phyloP scores from a whole-genome alignment of 192 early-diverging fungal genomes.

The Physocladia obscura region DNA sequence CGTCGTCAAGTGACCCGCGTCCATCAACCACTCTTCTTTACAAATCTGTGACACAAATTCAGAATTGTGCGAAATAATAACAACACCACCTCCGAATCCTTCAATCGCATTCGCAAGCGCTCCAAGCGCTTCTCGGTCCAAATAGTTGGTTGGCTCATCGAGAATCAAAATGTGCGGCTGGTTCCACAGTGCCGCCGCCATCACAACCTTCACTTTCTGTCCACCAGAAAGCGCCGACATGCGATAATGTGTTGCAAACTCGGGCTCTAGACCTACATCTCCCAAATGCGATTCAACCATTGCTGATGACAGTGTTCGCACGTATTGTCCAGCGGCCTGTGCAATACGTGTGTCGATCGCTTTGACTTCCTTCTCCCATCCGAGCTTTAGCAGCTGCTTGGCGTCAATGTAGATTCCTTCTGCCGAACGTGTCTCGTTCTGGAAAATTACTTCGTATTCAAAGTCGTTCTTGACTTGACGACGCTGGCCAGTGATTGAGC shows the following conservation, averaged over 20 bases:
- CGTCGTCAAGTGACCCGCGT: slow-evolving; percentile 57
- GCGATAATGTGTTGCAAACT: slow-evolving; percentile 75
- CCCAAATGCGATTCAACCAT: slow-evolving; percentile 68
- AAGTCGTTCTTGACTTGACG: slow-evolving; percentile 76
- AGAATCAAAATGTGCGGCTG: slow-evolving; percentile 81
- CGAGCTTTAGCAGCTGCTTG: slow-evolving; percentile 48
- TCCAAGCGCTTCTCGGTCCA: slow-evolving; percentile 77
- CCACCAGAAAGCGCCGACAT: slow-evolving; percentile 78
- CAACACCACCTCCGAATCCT: slow-evolving; percentile 76
- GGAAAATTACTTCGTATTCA: slow-evolving; percentile 82
- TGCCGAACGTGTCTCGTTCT: slow-evolving; percentile 61
- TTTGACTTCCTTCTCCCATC: slow-evolving; percentile 73
- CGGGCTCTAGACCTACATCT: slow-evolving; percentile 74
- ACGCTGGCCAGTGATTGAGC: slow-evolving; percentile 54
- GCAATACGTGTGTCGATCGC: slow-evolving; percentile 79
- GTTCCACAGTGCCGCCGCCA: slow-evolving; percentile 82
- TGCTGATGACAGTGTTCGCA: slow-evolving; percentile 67
- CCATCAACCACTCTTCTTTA: slow-evolving; percentile 74
- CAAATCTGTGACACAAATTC: slow-evolving; percentile 75
- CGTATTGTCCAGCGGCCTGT: slow-evolving; percentile 68
- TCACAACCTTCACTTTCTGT: slow-evolving; percentile 85
- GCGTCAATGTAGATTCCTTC: slow-evolving; percentile 31
- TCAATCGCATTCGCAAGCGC: slow-evolving; percentile 74
- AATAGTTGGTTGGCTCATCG: slow-evolving; percentile 74
- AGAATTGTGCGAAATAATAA: slow-evolving; percentile 82